phyloP scores from a whole-genome alignment of 2,329 filamentous ascomycete genomes.

The Aspergillus uvarum region DNA sequence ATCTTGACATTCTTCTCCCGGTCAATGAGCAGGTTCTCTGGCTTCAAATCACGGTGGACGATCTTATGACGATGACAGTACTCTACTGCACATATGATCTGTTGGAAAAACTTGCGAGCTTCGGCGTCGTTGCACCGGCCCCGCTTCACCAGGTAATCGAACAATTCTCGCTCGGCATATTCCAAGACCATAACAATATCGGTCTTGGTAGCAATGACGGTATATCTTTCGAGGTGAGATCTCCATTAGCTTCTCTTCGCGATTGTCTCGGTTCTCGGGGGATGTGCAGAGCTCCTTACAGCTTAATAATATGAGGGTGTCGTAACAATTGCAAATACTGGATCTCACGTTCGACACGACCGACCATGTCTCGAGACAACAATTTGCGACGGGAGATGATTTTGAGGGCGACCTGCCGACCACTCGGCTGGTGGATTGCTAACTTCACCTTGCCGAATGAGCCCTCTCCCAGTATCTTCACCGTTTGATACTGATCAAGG shows the following conservation, averaged over 20 bases:
- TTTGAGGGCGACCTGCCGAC: constrained; percentile 95
- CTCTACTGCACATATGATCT: constrained; percentile 97
- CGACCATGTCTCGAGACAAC: constrained; percentile 96
- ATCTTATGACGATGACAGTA: constrained; percentile 99
- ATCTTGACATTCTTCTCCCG: constrained; percentile 98
- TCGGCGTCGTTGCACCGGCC: constrained; percentile 87
- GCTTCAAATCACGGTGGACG: constrained; percentile 94
- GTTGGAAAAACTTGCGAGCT: constrained; percentile 97
- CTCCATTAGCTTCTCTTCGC: constrained; percentile 11
- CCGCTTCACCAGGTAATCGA: constrained; percentile 96
- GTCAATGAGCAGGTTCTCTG: constrained; percentile 93
- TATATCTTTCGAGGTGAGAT: constrained; percentile 62
- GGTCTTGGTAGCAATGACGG: constrained; percentile 88
- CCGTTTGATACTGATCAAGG: constrained; percentile 86
- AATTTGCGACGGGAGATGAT: constrained; percentile 96
- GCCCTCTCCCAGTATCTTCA: constrained; percentile 89
- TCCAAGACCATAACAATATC: constrained; percentile 99
- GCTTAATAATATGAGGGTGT: constrained; percentile 98
- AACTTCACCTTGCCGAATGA: constrained; percentile 99
- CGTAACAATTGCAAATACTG: constrained; percentile 94
- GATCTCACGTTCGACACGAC: constrained; percentile 94
- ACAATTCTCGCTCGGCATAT: constrained; percentile 93
- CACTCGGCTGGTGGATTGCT: constrained; percentile 85
- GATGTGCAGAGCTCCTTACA: constrained; percentile 58
- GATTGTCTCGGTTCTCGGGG: neutral